phyloP scores from a whole-genome alignment of 257 asterid genomes.

The Coffea eugenioides region DNA sequence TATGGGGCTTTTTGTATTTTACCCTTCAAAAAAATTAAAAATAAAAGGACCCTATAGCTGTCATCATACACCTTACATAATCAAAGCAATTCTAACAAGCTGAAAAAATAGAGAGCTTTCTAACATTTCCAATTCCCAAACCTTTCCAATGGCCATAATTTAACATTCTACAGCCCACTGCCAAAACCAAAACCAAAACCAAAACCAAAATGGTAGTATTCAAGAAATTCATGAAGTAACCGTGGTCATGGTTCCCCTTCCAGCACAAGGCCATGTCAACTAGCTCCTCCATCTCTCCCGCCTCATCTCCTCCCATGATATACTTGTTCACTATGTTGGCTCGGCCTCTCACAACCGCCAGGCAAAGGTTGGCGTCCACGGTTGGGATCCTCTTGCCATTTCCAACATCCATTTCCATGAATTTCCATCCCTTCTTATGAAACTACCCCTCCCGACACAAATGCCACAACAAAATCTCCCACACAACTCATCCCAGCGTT shows the following conservation, averaged over 20 bases:
- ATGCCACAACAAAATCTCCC: constrained; percentile 39
- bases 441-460: constrained; percentile 37
- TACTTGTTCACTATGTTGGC: constrained; percentile 49
- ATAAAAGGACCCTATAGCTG: too few species aligned
- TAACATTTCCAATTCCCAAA: neutral
- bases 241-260: constrained; percentile 57
- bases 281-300: constrained; percentile 74
- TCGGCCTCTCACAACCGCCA: constrained; percentile 55
- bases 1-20: too few species aligned
- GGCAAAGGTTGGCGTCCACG: constrained; percentile 41
- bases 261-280: constrained; percentile 70
- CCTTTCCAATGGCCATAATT: neutral
- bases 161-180: neutral
- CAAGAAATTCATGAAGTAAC: constrained; percentile 16
- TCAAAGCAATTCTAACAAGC: neutral
- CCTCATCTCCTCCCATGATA: constrained; percentile 38
- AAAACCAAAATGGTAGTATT: neutral
- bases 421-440: neutral
- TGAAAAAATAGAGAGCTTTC: too few species aligned
- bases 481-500: constrained; percentile 37
- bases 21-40: too few species aligned
- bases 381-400: constrained; percentile 32
- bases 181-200: neutral
- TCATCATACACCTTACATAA: too few species aligned
- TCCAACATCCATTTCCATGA: constrained; percentile 22